These are phyloP conservation scores for Colletotrichum scovillei DNA, from an alignment of 2,329 filamentous ascomycete species.

Conservation along the genomic window DNA sequence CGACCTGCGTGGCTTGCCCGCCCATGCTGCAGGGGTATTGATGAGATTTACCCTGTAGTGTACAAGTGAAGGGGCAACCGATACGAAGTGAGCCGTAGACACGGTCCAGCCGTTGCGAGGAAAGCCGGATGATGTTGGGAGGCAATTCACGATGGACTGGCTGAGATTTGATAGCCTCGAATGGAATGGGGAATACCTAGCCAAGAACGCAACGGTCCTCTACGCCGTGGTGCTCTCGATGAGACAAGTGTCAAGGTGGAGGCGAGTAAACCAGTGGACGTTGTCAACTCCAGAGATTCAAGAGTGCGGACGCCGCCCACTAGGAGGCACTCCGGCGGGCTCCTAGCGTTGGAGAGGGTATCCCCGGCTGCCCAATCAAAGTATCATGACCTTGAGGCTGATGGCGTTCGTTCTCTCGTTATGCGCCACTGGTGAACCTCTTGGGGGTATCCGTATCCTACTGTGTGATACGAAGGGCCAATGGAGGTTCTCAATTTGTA, in stretches of 20 bases:
- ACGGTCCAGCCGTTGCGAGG: neutral
- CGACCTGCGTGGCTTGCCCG: conserved; percentile 11
- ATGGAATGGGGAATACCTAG: neutral
- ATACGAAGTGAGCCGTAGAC: neutral
- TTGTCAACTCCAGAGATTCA: neutral
- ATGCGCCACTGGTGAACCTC: conserved; percentile 15
- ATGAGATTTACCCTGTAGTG: neutral
- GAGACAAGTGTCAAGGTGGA: conserved; percentile 19
- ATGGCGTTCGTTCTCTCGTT: neutral
- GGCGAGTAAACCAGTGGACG: conserved; percentile 14
- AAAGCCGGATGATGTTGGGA: neutral
- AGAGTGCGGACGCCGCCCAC: neutral
- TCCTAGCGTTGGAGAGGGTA: conserved; percentile 22
- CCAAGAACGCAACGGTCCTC: neutral
- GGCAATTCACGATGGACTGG: conserved; percentile 1
- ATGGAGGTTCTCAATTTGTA: neutral
- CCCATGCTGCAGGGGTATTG: neutral
- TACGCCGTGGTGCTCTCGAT: neutral
- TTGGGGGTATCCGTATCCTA: neutral
- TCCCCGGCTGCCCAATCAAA: conserved; percentile 20
- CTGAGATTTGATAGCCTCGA: neutral
- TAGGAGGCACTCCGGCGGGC: conserved; percentile 3
- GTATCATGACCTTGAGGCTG: conserved; percentile 11
- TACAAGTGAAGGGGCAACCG: neutral
- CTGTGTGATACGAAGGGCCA: neutral